These are phyloP conservation scores for Penicillium ochrochloron DNA, from an alignment of 495 filamentous ascomycete species.

Conservation along the genomic window DNA sequence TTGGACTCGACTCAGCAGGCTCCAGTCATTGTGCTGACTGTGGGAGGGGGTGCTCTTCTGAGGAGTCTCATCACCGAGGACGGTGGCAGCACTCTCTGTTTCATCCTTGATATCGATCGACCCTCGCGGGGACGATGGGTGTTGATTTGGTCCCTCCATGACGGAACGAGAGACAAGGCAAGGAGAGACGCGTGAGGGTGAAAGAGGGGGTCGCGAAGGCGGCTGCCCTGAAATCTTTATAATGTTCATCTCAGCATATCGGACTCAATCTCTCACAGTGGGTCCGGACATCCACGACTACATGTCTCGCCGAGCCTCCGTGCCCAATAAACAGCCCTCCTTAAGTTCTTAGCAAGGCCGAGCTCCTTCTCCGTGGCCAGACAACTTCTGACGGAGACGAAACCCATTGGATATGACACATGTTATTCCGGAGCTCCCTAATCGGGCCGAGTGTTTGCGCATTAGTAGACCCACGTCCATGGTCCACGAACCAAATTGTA, in stretches of 20 bases:
- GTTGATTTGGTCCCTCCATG: slow-evolving; percentile 35
- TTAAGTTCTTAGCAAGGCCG: not conserved
- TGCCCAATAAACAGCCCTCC: not conserved
- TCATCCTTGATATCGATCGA: slow-evolving; percentile 30
- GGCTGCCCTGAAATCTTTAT: slow-evolving; percentile 7
- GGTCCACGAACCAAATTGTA: slow-evolving; percentile 1
- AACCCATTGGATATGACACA: not conserved
- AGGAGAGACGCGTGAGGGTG: not conserved
- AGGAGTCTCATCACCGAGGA: slow-evolving; percentile 33
- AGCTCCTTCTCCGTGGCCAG: not conserved
- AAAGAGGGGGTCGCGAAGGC: not conserved
- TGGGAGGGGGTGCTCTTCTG: slow-evolving; percentile 13
- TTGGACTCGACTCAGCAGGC: slow-evolving; percentile 51
- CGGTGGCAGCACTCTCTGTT: slow-evolving; percentile 38
- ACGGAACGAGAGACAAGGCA: not conserved
- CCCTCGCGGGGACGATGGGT: slow-evolving; percentile 15
- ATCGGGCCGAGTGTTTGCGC: not conserved
- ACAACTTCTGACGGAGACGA: not conserved
- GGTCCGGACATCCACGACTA: not conserved
- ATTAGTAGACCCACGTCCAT: not conserved
- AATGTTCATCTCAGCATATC: not conserved
- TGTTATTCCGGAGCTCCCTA: not conserved
- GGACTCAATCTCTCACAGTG: not conserved
- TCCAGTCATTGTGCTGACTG: slow-evolving; percentile 46
- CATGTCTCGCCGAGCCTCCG: not conserved